Percentiles rank a stretch among this genome's conserved stretches.
Conservation (phyloP, 2,329 filamentous ascomycete species). For the Stagonosporopsis chrysanthemi region DNA sequence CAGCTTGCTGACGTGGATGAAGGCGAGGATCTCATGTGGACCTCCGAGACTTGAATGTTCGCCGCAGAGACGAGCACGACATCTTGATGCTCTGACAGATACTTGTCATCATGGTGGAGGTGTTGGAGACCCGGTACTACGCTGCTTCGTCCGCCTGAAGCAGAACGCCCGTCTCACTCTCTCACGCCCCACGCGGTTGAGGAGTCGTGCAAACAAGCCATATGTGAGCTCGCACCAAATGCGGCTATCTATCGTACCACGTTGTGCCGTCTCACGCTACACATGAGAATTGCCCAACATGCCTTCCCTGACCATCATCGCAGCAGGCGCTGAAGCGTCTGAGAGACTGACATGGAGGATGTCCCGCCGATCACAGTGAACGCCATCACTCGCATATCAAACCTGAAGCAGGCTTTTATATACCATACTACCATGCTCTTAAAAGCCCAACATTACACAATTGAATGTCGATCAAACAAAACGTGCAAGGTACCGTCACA, state of each 20-base stretch:
- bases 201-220: slow-evolving; percentile 24
- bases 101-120: not conserved
- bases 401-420: not conserved
- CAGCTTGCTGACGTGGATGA: slow-evolving; percentile 8
- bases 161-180: slow-evolving; percentile 7
- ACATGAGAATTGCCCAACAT: not conserved
- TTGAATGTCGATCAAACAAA: not conserved
- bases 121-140: slow-evolving; percentile 3
- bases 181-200: slow-evolving; percentile 3
- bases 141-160: slow-evolving; percentile 1
- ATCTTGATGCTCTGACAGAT: not conserved
- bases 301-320: not conserved
- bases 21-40: slow-evolving; percentile 6
- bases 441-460: not conserved
- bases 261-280: slow-evolving; percentile 3
- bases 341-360: not conserved
- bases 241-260: slow-evolving; percentile 16
- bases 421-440: too few relatives aligned
- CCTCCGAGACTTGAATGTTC: slow-evolving; percentile 7
- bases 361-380: not conserved
- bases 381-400: not conserved
- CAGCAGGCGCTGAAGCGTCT: not conserved
- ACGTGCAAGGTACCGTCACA: not conserved
- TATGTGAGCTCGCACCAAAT: slow-evolving; percentile 19
- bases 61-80: slow-evolving; percentile 2